Conservation (phyloP, 768 basidiomycete genomes). For the Tremella mesenterica region DNA sequence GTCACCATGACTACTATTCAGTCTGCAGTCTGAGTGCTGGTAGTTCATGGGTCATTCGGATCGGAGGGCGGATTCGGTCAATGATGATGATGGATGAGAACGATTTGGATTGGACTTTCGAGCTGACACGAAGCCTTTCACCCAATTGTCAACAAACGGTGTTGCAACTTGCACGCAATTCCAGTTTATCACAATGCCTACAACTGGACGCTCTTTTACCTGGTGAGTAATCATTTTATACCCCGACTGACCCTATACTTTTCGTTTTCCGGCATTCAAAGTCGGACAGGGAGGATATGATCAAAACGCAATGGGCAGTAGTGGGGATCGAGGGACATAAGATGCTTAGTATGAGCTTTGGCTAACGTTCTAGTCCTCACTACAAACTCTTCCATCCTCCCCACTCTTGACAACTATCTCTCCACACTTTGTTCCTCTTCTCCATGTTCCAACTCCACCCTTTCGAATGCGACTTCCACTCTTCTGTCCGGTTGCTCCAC, state of each 20-base stretch:
- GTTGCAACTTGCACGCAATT: background rate
- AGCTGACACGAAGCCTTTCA: constrained; percentile 1
- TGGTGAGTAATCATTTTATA: no score
- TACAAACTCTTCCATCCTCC: constrained; percentile 29
- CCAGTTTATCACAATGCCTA: background rate
- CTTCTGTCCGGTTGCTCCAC: constrained; percentile 15
- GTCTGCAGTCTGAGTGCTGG: no score
- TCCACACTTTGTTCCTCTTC: constrained; percentile 16
- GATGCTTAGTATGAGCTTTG: background rate
- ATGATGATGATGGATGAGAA: no score
- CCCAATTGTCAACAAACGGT: constrained; percentile 2
- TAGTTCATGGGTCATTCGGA: no score
- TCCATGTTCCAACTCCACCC: constrained; percentile 27
- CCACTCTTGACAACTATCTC: constrained; percentile 30
- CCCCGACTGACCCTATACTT: no score
- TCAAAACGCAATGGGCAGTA: background rate
- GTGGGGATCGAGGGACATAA: background rate
- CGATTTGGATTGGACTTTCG: no score
- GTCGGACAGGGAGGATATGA: no score
- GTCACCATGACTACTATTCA: no score
- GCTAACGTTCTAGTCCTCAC: constrained; percentile 17
- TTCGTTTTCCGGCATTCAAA: no score
- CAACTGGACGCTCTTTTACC: background rate
- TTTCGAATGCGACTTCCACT: constrained; percentile 15
- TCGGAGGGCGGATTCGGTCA: no score